Conservation (phyloP, 371 early-diverging fungal genomes). For the Mortierella sp. region DNA sequence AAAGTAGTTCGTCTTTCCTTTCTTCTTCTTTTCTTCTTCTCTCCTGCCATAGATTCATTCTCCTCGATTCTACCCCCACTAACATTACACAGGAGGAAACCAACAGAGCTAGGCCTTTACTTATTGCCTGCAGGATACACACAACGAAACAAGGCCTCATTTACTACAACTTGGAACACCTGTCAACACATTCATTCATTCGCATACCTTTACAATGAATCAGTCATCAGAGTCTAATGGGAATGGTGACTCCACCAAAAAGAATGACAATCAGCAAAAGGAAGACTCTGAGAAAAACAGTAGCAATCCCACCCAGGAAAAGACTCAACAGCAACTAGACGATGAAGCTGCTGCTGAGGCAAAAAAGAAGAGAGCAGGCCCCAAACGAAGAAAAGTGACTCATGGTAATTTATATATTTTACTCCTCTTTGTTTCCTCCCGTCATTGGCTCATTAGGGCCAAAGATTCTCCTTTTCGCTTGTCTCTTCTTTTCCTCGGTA, state of each 20-base stretch:
- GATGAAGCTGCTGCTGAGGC: constrained; percentile 57
- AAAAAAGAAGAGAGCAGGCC: constrained; percentile 76
- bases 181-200: too few relatives aligned
- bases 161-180: too few relatives aligned
- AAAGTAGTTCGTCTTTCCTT: too few relatives aligned
- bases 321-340: constrained; percentile 46
- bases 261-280: constrained; percentile 4
- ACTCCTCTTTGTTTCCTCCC: not conserved
- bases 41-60: too few relatives aligned
- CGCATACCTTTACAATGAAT: constrained; percentile 13
- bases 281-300: not conserved
- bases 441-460: too few relatives aligned
- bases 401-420: constrained; percentile 64
- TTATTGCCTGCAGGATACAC: too few relatives aligned
- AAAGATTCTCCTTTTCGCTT: too few relatives aligned
- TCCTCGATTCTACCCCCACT: too few relatives aligned
- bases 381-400: constrained; percentile 80
- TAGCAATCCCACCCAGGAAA: constrained; percentile 12
- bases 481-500: not conserved
- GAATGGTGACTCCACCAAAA: constrained; percentile 2
- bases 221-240: constrained; percentile 27
- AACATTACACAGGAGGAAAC: too few relatives aligned
- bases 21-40: too few relatives aligned
- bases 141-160: too few relatives aligned
- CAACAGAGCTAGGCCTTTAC: too few relatives aligned